Base-by-base conservation (phyloP, 208 protist species). In the Naegleria lovaniensis region DNA sequence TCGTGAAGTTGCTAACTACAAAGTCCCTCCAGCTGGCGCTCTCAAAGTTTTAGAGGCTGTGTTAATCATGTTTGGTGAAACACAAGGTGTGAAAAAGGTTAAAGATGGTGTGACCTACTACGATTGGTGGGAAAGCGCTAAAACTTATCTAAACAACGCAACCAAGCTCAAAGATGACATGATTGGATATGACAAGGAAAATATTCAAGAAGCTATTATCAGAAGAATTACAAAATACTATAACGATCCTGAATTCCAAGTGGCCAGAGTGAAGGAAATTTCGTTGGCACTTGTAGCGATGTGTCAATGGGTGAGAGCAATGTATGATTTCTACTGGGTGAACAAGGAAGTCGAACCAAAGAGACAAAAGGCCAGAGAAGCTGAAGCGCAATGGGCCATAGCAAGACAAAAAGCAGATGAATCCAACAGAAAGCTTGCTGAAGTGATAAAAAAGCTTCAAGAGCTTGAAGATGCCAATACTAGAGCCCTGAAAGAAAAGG, bases 1-100 rank as follows among this genome's bases (percentile, higher is more conserved):
- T 88, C 96, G 95, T 19, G 98, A 99, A 94, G 97, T 99, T 91
- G 96, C 96, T 0, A 95, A 96, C 52, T 98, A 99, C 94, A 96
- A 97, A 91, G 95, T 95, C 13, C 98, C 98, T 2, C 98, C 98
- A 11, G 92, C 94, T 0, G 97, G 98, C 92, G 98, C 99, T 0
- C 95, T 98, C 58, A 96, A 99, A 94, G 98, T 98, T 19, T 97
- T 99, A 96, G 97, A 99, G 92, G 98, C 98, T 15, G 98, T 99
- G 90, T 99, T 97, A 93, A 99, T 99, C 91, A 94, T 99, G 91
- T 97, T 98, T 90, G 97, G 98, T 91, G 98, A 99, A 55, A 97
- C 97, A 92, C 95, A 98, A 29, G 94, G 97, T 76, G 98, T 99
- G 95, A 95, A 97, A 84, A 95, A 97, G 19, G 93, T 93, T 83